Evolutionary conservation across 2,329 filamentous ascomycete species (phyloP), one percentile per base, ranked within the genome.

Genomic region (Ilyonectria robusta): DNA sequence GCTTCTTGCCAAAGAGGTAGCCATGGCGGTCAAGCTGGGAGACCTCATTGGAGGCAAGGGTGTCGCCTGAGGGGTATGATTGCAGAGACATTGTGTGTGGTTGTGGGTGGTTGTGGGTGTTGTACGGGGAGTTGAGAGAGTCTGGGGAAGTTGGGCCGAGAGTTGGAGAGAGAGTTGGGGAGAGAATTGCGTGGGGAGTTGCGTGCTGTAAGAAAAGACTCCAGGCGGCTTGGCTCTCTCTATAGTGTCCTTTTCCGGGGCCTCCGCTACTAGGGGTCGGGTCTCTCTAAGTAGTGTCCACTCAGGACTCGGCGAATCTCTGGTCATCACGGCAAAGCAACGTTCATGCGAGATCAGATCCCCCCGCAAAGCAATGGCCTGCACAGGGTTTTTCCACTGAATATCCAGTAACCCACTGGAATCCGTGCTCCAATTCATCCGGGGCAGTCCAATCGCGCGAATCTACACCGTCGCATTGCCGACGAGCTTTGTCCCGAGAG

Each of bases 1-100:
- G 82, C 67, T 88, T 88, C 71, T 86, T 82, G 67, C 88, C 88
- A 70, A 89, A 89, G 29, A 90, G 84, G 73, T 87, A 89, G 55
- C 85, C 84, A 70, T 87, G 84, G 29, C 80, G 80, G 37, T 85
- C 80, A 1, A 85, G 76, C 17, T 75, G 72, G 6, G 71, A 70
- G 35, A 69, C 69, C 33, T 77, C 70, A 40, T 61, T 42, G n/a
- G 68, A 62, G 33, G 70, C 62, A 59, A 76, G 74, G 17, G 63
- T 64, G 70, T 76, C 74, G 9, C 74, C 74, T 26, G 74, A 72
- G 42, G 71, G 71, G 59, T 58, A 58, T 7, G 58, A 53, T 26
- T 75, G 65, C 7, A 67, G 21, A 66, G 74, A 74, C 74, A 76
- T 76, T 19, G 15, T 40, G n/a, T 51, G 58, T 54, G 11, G 5